Evolutionary conservation across 1,284 basidiomycete genomes (phyloP).

Genomic region (Hymenochaete sp.): DNA sequence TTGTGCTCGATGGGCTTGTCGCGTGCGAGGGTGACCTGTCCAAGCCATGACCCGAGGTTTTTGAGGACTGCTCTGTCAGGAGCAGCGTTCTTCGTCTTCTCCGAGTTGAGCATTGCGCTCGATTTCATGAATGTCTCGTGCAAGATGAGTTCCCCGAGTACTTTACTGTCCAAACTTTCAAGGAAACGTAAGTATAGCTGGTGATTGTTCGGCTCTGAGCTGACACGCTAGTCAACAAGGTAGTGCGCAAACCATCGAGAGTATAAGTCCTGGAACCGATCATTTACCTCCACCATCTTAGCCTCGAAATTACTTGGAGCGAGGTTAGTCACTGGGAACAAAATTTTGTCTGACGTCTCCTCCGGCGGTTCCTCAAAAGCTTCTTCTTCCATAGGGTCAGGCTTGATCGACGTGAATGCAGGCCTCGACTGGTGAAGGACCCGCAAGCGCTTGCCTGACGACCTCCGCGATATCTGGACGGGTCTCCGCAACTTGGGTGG

Average conservation of each 20-base stretch:
- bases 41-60: constrained; percentile 94
- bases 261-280: constrained; percentile 72
- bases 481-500: constrained; percentile 81
- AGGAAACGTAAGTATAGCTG: constrained; percentile 90
- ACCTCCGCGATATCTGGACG: constrained; percentile 78
- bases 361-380: constrained; percentile 68
- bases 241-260: constrained; percentile 97
- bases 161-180: constrained; percentile 66
- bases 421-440: constrained; percentile 39
- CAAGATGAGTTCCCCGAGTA: constrained; percentile 69
- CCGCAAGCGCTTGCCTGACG: constrained; percentile 64
- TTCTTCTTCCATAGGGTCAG: constrained; percentile 53
- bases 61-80: constrained; percentile 86
- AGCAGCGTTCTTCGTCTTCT: constrained; percentile 79
- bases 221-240: constrained; percentile 92
- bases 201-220: constrained; percentile 97
- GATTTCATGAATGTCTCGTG: constrained; percentile 93
- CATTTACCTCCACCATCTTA: constrained; percentile 79
- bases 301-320: constrained; percentile 88
- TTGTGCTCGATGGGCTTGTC: constrained; percentile 90
- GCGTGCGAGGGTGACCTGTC: constrained; percentile 85
- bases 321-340: constrained; percentile 98
- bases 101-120: constrained; percentile 80
- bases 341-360: constrained; percentile 85
- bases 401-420: constrained; percentile 67